Evolutionary conservation across 495 filamentous ascomycete species (phyloP), one percentile per base, ranked within the genome.

Genomic region (Penicillium tannophilum): DNA sequence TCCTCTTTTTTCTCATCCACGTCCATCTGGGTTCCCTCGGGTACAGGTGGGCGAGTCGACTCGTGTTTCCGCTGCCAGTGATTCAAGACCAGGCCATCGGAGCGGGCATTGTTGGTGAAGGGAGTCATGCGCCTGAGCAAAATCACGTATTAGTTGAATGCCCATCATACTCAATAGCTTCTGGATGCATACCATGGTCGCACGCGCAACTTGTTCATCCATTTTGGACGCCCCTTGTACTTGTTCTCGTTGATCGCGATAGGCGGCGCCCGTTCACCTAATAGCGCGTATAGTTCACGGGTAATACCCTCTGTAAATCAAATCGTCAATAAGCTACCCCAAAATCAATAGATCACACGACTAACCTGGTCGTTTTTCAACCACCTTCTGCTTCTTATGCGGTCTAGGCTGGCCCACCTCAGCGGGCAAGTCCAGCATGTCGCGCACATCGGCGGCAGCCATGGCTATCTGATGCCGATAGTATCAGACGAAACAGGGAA

Each of bases 371-470:
- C 90, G 84, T 61, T 87, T 86, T 54, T 84, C 84, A 7, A 80
- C 78, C 0, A 84, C 82, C 69, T 91, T 93, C 69, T 88, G 86
- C 67, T 93, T 93, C 76, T 95, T 95, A 48, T 82, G 73, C 11
- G 89, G 86, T 55, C 82, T 79, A 42, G 83, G 76, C 61, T 83
- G 76, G 60, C 83, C 85, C 28, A 28, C 28, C 65, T 88, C 80
- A 55, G 77, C 81, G 52, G 90, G 87, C 68, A 95, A 78, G 72
- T 91, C 89, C 73, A 96, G 87, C 72, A 96, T 90, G 75, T 96
- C 92, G 74, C 90, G 91, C 56, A 94, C 86, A 82, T 96, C 92
- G 74, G 90, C 80, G 66, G 88, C 79, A 63, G 88, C 83, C 88
- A 91, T 93, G 64, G 56, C 77, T 71, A 60, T 55, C 49, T 42